These are phyloP conservation scores for Psilocybe mexicana DNA, from an alignment of 1,284 basidiomycete species.

Conservation along the genomic window DNA sequence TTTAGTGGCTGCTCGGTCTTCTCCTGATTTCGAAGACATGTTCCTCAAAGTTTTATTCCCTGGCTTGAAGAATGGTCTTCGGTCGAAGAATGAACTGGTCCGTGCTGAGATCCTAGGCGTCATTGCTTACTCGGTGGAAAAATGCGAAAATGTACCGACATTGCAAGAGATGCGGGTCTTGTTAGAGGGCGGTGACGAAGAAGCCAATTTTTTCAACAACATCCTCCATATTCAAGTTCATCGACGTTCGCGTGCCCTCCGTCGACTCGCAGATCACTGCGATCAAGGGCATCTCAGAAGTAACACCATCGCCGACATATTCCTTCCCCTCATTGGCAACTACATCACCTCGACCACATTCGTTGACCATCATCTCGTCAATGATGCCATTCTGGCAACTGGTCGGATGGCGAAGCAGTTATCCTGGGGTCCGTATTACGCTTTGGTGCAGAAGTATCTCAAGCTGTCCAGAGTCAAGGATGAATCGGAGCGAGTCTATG, in stretches of 20 bases:
- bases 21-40: conserved; percentile 48
- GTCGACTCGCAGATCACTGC: conserved; percentile 81
- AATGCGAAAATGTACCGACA: conserved; percentile 59
- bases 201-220: conserved; percentile 97
- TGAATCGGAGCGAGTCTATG: conserved; percentile 78
- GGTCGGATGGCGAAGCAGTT: conserved; percentile 77
- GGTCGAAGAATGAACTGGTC: conserved; percentile 86
- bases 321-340: conserved; percentile 86
- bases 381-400: conserved; percentile 83
- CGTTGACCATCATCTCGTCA: conserved; percentile 90
- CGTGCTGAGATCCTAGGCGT: conserved; percentile 85
- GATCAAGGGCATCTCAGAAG: conserved; percentile 73
- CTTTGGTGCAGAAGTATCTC: conserved; percentile 82
- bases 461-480: conserved; percentile 73
- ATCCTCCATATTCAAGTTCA: conserved; percentile 94
- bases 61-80: conserved; percentile 80
- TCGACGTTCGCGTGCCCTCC: conserved; percentile 85
- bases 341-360: conserved; percentile 73
- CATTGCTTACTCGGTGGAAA: conserved; percentile 74
- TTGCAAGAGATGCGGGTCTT: conserved; percentile 82
- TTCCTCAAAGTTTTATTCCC: conserved; percentile 78
- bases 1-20: conserved; percentile 41
- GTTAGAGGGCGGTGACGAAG: conserved; percentile 89
- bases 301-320: conserved; percentile 78
- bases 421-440: conserved; percentile 86